phyloP scores from a whole-genome alignment of 2,329 filamentous ascomycete species.

The Hypoxylon sp. region DNA sequence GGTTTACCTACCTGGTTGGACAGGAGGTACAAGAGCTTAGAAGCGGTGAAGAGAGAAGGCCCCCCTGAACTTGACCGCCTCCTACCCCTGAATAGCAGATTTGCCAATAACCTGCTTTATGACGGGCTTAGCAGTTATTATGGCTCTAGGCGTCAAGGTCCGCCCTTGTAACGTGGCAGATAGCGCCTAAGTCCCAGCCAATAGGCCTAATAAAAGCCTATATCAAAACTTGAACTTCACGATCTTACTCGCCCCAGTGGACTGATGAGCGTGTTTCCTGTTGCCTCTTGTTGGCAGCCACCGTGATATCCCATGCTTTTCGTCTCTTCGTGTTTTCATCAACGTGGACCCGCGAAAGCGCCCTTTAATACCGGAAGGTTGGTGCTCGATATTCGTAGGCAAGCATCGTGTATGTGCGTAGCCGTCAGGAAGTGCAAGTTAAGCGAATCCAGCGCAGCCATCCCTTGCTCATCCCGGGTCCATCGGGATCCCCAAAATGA shows the following conservation, averaged over 20 bases:
- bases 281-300: slow-evolving; percentile 4
- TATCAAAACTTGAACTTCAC: slow-evolving; percentile 15
- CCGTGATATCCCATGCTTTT: not conserved
- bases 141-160: slow-evolving; percentile 23
- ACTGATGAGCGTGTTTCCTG: not conserved
- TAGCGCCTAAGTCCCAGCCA: slow-evolving; percentile 19
- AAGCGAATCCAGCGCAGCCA: slow-evolving; percentile 5
- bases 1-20: slow-evolving; percentile 12
- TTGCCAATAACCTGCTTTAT: slow-evolving; percentile 16
- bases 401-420: slow-evolving; percentile 18
- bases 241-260: not conserved
- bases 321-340: slow-evolving; percentile 1
- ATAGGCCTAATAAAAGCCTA: slow-evolving; percentile 4
- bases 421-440: slow-evolving; percentile 21
- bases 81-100: slow-evolving; percentile 14
- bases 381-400: slow-evolving; percentile 2
- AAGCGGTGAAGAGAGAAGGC: slow-evolving; percentile 30
- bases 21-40: not conserved
- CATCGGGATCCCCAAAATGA: slow-evolving; percentile 18
- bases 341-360: not conserved
- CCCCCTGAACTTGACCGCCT: slow-evolving; percentile 28
- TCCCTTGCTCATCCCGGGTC: slow-evolving; percentile 26
- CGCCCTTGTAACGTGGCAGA: slow-evolving; percentile 24
- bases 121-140: slow-evolving; percentile 4
- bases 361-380: not conserved